Base-by-base conservation (phyloP, 257 asterid species). In the Thymus mandschuricus region DNA sequence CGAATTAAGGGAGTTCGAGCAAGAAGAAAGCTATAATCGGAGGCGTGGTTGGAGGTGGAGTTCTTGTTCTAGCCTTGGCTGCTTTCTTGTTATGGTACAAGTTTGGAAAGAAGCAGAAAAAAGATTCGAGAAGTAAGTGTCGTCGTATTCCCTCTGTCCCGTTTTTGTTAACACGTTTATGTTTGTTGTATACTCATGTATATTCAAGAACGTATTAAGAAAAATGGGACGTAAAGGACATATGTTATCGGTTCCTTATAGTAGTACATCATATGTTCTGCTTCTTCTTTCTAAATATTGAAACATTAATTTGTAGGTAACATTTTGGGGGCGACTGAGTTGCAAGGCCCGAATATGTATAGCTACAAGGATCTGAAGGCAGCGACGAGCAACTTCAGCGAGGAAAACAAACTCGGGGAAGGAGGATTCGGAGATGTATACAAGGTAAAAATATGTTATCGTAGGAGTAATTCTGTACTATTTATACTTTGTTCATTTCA, bases 401-500 rank as follows among this genome's bases (percentile, higher is more conserved):
- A 86, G 73, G 92, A 86, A 66, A 81, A 79, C 63, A 92, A 92
- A 56, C 86, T 92, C 3, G 98, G 98, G 40, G 94, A 84, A 79
- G 97, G 98, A 4, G 91, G 88, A 49, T 92, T 88, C 65, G 97
- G 98, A n/a, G 90, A 75, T 68, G 96, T 90, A 9, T 92, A 78
- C 85, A 92, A 88, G 92, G 97, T 90, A 71, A 40, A 33, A 10
- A 28, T 34, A 31, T 11, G 2, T 15, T 49, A n/a, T 1, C 10
- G 5, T 48, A 2, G 12, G 6, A 3, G 43, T 38, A 38, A 38
- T 6, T 38, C 43, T 38, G n/a, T n/a, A n/a, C n/a, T n/a, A n/a
- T n/a, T n/a, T 38, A 38, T 38, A 38, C 4, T 38, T 38, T 38
- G 54, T 11, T 1, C 10, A 13, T 11, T 1, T 12, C 8, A 58